Conservation (phyloP, 257 asterid species). For the Leonotis leonurus region DNA sequence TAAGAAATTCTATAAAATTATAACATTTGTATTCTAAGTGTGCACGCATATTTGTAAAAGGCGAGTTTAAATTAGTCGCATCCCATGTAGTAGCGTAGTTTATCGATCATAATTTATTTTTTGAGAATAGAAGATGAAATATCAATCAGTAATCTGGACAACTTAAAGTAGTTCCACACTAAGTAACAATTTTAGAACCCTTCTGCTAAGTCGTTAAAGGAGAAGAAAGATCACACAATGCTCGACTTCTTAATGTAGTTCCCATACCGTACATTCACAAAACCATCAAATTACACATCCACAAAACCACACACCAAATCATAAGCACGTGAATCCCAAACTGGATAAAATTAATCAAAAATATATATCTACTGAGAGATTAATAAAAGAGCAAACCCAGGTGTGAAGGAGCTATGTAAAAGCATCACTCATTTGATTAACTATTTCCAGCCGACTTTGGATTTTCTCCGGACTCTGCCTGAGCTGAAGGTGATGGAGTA, state of each 20-base stretch:
- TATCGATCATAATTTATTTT: not conserved
- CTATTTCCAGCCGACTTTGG: constrained; percentile 50
- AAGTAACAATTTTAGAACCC: not conserved
- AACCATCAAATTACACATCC: not conserved
- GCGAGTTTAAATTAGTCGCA: not conserved
- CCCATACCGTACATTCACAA: not conserved
- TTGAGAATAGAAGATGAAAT: not conserved
- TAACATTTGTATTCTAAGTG: too few species aligned
- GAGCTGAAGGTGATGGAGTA: constrained; percentile 65
- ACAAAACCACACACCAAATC: not conserved
- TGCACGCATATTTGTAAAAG: not conserved
- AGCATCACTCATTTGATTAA: constrained; percentile 17
- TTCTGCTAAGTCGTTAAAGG: not conserved
- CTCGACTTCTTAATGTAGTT: not conserved
- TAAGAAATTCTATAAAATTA: too few species aligned
- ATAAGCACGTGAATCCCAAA: constrained; percentile 1
- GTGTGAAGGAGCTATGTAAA: not conserved
- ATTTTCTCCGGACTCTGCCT: constrained; percentile 47
- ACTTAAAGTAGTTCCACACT: not conserved
- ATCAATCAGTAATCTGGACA: not conserved
- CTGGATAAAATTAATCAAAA: too few species aligned
- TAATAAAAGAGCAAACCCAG: not conserved
- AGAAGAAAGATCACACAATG: not conserved
- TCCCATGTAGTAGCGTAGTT: not conserved
- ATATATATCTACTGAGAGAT: not conserved